phyloP scores from a whole-genome alignment of 768 basidiomycete genomes.

The Xerocomellus chrysenteron region DNA sequence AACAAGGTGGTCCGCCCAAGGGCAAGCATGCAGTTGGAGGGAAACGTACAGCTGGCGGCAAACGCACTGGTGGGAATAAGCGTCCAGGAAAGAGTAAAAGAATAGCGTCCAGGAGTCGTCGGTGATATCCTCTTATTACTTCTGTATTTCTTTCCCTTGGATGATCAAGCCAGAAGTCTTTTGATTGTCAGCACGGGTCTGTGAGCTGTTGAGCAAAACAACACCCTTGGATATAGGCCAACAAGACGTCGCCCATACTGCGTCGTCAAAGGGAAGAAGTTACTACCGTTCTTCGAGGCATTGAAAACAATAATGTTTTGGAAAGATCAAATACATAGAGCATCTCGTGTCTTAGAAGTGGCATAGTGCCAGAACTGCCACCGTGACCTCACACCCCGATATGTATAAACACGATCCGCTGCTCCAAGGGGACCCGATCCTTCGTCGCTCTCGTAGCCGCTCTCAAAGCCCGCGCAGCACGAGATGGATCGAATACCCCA shows the following conservation, averaged over 20 bases:
- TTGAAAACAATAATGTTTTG: no score
- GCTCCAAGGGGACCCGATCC: conserved; percentile 19
- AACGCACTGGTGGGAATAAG: conserved; percentile 39
- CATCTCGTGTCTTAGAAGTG: no score
- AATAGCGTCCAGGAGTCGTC: conserved; percentile 40
- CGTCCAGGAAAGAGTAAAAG: conserved; percentile 63
- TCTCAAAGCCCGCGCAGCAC: conserved; percentile 16
- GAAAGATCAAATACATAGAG: neutral
- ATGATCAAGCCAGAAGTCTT: neutral
- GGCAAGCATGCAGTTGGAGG: conserved; percentile 41
- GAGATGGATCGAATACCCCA: neutral
- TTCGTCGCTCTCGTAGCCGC: conserved; percentile 1
- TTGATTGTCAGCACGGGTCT: neutral
- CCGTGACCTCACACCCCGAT: conserved; percentile 18
- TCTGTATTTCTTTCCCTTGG: conserved; percentile 5
- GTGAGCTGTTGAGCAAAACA: neutral
- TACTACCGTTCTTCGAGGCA: neutral
- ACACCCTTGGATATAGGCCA: neutral
- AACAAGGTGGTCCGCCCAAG: conserved; percentile 36
- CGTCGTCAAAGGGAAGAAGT: neutral
- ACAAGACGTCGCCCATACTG: no score
- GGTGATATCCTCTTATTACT: conserved; percentile 17
- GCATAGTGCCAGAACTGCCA: neutral
- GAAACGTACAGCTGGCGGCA: conserved; percentile 5
- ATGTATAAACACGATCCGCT: conserved; percentile 24